phyloP scores from a whole-genome alignment of 495 filamentous ascomycete species.

The Penicillium coprophilum region DNA sequence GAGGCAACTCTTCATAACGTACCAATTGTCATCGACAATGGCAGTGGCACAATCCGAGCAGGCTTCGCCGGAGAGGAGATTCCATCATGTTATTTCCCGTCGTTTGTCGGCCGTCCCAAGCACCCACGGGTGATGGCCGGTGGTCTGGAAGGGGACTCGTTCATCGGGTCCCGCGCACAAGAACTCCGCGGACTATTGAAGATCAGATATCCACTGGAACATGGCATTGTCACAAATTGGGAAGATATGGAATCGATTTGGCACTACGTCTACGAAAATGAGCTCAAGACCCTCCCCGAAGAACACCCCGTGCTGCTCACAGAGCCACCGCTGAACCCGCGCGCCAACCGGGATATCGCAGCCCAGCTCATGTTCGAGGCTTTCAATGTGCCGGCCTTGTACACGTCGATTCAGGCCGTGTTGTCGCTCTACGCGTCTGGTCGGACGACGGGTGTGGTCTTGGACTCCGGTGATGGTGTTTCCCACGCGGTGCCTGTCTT shows the following conservation, averaged over 20 bases:
- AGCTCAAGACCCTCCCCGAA: conserved; percentile 92
- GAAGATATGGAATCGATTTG: conserved; percentile 99
- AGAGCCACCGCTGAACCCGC: conserved; percentile 94
- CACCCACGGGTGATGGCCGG: conserved; percentile 94
- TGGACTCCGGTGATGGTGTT: conserved; percentile 95
- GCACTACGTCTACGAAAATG: conserved; percentile 80
- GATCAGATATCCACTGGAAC: conserved; percentile 92
- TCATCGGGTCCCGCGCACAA: conserved; percentile 91
- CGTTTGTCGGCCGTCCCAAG: conserved; percentile 95
- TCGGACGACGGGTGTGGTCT: conserved; percentile 91
- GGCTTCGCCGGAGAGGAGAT: conserved; percentile 95
- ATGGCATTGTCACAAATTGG: conserved; percentile 99
- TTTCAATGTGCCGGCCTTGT: conserved; percentile 95
- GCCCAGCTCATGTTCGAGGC: conserved; percentile 99
- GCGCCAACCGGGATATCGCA: conserved; percentile 92
- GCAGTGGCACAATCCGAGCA: conserved; percentile 94
- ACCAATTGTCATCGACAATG: conserved; percentile 98
- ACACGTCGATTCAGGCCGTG: conserved; percentile 95
- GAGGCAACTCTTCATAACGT: conserved; percentile 88
- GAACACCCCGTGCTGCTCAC: conserved; percentile 98
- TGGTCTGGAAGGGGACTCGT: conserved; percentile 93
- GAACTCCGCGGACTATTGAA: conserved; percentile 92
- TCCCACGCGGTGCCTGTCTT: conserved; percentile 97
- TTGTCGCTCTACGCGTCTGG: conserved; percentile 95
- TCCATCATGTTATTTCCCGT: conserved; percentile 97